phyloP scores from a whole-genome alignment of 2,329 filamentous ascomycete genomes.

The Byssochlamys sp. region DNA sequence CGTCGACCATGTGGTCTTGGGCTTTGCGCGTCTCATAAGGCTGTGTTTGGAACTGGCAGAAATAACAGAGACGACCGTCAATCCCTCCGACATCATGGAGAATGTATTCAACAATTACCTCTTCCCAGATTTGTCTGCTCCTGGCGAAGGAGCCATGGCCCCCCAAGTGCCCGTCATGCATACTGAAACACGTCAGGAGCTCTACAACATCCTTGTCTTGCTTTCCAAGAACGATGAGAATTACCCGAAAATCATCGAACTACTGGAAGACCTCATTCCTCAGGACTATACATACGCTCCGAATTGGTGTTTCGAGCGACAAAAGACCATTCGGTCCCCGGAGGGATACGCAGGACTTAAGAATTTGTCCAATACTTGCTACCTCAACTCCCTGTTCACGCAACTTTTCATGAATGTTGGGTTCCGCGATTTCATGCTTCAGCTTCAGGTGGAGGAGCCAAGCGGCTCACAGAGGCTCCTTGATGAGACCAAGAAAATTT shows the following conservation, averaged over 20 bases:
- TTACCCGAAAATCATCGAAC: slow-evolving; percentile 44
- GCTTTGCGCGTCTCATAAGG: slow-evolving; percentile 36
- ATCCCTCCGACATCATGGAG: slow-evolving; percentile 35
- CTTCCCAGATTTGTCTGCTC: slow-evolving; percentile 48
- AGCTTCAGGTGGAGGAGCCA: slow-evolving; percentile 48
- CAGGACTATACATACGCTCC: slow-evolving; percentile 55
- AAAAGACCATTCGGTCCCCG: slow-evolving; percentile 59
- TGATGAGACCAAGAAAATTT: slow-evolving; percentile 67
- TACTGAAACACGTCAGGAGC: slow-evolving; percentile 45
- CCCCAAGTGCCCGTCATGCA: slow-evolving; percentile 44
- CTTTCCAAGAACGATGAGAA: slow-evolving; percentile 46
- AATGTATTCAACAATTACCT: slow-evolving; percentile 55
- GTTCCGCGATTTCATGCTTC: slow-evolving; percentile 77
- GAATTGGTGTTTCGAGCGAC: slow-evolving; percentile 53
- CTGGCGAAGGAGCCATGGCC: slow-evolving; percentile 17
- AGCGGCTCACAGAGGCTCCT: slow-evolving; percentile 58
- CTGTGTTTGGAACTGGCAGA: slow-evolving; percentile 33
- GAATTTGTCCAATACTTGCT: slow-evolving; percentile 93
- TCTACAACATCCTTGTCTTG: slow-evolving; percentile 52
- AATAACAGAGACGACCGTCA: slow-evolving; percentile 19
- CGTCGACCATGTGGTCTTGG: slow-evolving; percentile 34
- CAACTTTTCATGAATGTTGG: slow-evolving; percentile 92
- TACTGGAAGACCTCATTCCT: slow-evolving; percentile 43
- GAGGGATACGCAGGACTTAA: slow-evolving; percentile 81
- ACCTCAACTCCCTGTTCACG: slow-evolving; percentile 86